phyloP scores from a whole-genome alignment of 2,329 filamentous ascomycete species.

The Trichoderma brevicompactum region DNA sequence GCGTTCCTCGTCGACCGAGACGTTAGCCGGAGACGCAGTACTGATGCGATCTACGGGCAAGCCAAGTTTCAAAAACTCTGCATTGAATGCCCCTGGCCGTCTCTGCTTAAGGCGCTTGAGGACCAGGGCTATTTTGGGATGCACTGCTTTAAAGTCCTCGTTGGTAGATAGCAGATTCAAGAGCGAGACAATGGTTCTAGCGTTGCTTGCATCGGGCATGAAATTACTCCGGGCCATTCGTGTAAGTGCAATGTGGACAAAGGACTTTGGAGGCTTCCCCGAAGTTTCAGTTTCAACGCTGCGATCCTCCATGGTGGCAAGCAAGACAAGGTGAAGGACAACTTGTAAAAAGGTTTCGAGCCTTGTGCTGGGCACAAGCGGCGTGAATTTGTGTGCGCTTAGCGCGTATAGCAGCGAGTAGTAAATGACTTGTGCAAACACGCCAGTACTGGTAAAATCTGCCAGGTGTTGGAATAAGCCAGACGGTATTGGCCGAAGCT shows the following conservation, averaged over 20 bases:
- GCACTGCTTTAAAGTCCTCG: conserved; percentile 79
- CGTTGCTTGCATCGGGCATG: conserved; percentile 57
- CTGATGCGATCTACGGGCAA: conserved; percentile 78
- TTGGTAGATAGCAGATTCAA: conserved; percentile 65
- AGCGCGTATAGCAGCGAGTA: conserved; percentile 84
- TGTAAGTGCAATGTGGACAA: conserved; percentile 71
- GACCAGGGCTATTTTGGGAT: conserved; percentile 82
- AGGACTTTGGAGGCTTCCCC: conserved; percentile 62
- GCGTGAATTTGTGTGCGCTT: conserved; percentile 68
- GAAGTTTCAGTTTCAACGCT: conserved; percentile 58
- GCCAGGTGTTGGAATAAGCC: conserved; percentile 78
- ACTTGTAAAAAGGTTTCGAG: conserved; percentile 92
- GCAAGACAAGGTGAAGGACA: conserved; percentile 81
- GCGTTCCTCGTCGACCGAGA: conserved; percentile 70
- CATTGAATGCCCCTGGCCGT: conserved; percentile 72
- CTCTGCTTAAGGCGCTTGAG: conserved; percentile 85
- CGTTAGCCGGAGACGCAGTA: conserved; percentile 77
- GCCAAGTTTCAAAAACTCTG: conserved; percentile 65
- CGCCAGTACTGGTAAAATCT: conserved; percentile 78
- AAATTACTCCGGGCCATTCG: conserved; percentile 66
- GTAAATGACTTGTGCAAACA: conserved; percentile 90
- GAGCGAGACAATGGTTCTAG: conserved; percentile 68
- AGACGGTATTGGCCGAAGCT: conserved; percentile 72
- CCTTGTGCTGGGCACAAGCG: conserved; percentile 77
- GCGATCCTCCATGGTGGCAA: conserved; percentile 84